These are phyloP conservation scores for Phoenix roebelenii DNA, from an alignment of 176 grass and related monocot genomes.

Conservation along the genomic window DNA sequence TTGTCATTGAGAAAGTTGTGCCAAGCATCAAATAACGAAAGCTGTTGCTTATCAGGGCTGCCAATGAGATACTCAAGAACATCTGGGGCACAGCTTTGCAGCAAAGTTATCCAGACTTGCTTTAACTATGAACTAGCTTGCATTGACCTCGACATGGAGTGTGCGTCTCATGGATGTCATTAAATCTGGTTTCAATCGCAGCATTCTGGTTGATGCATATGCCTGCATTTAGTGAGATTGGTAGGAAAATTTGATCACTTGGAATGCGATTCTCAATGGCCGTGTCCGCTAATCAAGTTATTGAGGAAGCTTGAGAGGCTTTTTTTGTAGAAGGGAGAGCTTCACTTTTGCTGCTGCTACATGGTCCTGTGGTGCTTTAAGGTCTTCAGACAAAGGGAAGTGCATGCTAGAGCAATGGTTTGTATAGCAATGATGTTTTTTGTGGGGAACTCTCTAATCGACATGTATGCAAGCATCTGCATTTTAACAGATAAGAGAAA, in stretches of 20 bases:
- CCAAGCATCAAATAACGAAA: too few species aligned
- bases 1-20: too few species aligned
- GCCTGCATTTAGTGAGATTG: constrained; percentile 22
- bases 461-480: constrained; percentile 4
- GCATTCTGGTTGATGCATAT: constrained; percentile 28
- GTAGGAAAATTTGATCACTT: constrained; percentile 32
- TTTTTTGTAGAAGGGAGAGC: constrained; percentile 21
- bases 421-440: constrained; percentile 29
- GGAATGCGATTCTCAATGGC: constrained; percentile 38
- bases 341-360: constrained; percentile 34
- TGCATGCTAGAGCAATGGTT: constrained; percentile 22
- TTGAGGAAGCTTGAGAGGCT: constrained; percentile 30
- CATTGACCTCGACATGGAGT: constrained; percentile 1
- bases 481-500: constrained; percentile 21
- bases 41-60: too few species aligned
- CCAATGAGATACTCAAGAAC: too few species aligned
- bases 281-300: constrained; percentile 27
- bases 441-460: constrained; percentile 42
- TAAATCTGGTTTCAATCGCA: constrained; percentile 28
- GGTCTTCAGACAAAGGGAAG: constrained; percentile 26
- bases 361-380: constrained; percentile 26
- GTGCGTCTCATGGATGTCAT: constrained; percentile 23
- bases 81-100: too few species aligned
- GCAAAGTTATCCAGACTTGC: too few species aligned
- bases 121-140: constrained; percentile 11